Percentiles rank a stretch among this genome's conserved stretches.
phyloP scores from a whole-genome alignment of 345 rosid species.

The Laguncularia racemosa region DNA sequence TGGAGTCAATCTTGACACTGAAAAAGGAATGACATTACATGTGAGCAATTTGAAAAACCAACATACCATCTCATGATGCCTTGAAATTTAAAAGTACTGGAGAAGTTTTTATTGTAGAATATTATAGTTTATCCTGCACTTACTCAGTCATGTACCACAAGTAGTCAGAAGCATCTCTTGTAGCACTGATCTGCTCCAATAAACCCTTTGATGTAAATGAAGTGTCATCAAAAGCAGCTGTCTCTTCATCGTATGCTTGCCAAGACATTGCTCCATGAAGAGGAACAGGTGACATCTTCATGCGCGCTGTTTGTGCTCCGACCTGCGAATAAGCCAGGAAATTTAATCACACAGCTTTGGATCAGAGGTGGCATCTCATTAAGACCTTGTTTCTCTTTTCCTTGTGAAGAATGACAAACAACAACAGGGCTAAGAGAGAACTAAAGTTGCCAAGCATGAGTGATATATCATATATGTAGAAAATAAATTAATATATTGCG shows the following conservation, averaged over 20 bases:
- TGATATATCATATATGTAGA: background rate
- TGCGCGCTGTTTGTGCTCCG: constrained; percentile 79
- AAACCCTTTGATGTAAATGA: constrained; percentile 77
- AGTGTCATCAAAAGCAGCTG: constrained; percentile 52
- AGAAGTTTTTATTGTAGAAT: too few species aligned
- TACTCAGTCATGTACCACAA: constrained; percentile 98
- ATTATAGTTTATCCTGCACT: constrained; percentile 23
- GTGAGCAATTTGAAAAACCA: background rate
- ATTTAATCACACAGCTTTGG: constrained; percentile 1
- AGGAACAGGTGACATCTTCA: constrained; percentile 83
- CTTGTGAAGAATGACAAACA: background rate
- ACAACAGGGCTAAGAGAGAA: background rate
- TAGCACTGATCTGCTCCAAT: constrained; percentile 93
- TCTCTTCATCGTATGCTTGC: constrained; percentile 84
- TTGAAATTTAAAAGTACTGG: too few species aligned
- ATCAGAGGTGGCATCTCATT: background rate
- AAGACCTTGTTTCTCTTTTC: background rate
- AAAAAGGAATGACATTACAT: background rate
- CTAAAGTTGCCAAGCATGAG: too few species aligned
- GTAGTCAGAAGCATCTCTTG: constrained; percentile 83
- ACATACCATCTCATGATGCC: too few species aligned
- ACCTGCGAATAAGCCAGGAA: constrained; percentile 32
- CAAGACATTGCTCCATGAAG: constrained; percentile 83
- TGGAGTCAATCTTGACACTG: constrained; percentile 27
- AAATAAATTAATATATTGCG: background rate